Base-by-base conservation (phyloP, 495 filamentous ascomycete genomes). In the Aspergillus hancockii region DNA sequence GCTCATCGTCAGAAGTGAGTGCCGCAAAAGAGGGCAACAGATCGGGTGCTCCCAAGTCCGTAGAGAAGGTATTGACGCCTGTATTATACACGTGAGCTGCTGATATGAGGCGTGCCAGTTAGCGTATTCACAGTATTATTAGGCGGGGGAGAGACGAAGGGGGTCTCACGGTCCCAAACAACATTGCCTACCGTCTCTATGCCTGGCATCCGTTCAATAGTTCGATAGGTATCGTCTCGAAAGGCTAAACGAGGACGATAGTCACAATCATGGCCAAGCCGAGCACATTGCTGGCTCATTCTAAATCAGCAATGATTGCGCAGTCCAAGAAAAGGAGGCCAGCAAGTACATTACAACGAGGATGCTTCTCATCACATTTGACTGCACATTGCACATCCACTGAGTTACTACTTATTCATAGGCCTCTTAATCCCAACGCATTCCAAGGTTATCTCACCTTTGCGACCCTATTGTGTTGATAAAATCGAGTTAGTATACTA, bases 1-100 rank as follows among this genome's bases (percentile, higher is more conserved):
- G 67, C 1, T 86, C 84, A 45, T 86, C 84, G 59, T 86, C 84
- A n/a, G 75, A 85, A 4, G 76, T 84, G 38, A 87, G 73, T 9
- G 67, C 58, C 19, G 78, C 65, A 61, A 87, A 86, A 3, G 78
- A 75, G 14, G 84, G 83, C 5, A 86, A 71, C 3, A 70, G 55
- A 59, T 81, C 75, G 49, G 54, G 47, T 36, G 63, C 46, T n/a
- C n/a, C 36, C 36, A 45, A 32, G 28, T 49, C 49, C 4, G 49
- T 22, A n/a, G 32, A 45, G 1, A 38, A 16, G 22, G 12, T 28
- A 19, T 45, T 57, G 18, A 45, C 16, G 23, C 19, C n/a, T 31
- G n/a, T n/a, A n/a, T 18, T 22, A 19, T 25, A 43, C 13, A 25
- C 28, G 13, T 58, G 57, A 32, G 65, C 52, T 63, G 49, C 43